Conservation (phyloP, 768 basidiomycete genomes). For the Dendrothele bispora region DNA sequence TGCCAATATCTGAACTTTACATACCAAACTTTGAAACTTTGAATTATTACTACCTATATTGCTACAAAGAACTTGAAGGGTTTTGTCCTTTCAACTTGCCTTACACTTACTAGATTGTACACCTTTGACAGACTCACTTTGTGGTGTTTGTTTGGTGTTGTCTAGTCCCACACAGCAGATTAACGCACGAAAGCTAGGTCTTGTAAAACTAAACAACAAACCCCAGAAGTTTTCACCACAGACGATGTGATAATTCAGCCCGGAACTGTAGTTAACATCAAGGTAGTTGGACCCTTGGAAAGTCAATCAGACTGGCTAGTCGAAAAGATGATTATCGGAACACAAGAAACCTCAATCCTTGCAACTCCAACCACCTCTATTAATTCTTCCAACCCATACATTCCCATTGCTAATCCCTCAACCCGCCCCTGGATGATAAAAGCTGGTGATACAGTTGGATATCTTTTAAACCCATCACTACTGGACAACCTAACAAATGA, state of each 20-base stretch:
- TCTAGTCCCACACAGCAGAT: too few species aligned
- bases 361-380: constrained; percentile 16
- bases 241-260: not conserved
- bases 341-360: constrained; percentile 11
- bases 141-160: too few species aligned
- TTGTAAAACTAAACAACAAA: not conserved
- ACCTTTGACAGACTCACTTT: too few species aligned
- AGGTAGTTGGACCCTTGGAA: not conserved
- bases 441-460: too few species aligned
- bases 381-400: not conserved
- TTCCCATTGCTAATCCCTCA: constrained; percentile 16
- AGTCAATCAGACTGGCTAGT: constrained; percentile 13
- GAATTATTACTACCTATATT: too few species aligned
- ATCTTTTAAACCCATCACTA: constrained; percentile 1
- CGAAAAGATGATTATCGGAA: constrained; percentile 10
- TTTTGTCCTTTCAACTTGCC: too few species aligned
- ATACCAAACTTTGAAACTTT: too few species aligned
- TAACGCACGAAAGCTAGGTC: too few species aligned
- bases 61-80: too few species aligned
- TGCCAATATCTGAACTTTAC: too few species aligned
- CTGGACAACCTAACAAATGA: constrained; percentile 6
- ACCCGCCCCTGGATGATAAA: constrained; percentile 4
- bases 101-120: too few species aligned
- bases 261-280: constrained; percentile 4
- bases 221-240: constrained; percentile 2